phyloP scores from a whole-genome alignment of 345 rosid species.

The Aegle marmelos region DNA sequence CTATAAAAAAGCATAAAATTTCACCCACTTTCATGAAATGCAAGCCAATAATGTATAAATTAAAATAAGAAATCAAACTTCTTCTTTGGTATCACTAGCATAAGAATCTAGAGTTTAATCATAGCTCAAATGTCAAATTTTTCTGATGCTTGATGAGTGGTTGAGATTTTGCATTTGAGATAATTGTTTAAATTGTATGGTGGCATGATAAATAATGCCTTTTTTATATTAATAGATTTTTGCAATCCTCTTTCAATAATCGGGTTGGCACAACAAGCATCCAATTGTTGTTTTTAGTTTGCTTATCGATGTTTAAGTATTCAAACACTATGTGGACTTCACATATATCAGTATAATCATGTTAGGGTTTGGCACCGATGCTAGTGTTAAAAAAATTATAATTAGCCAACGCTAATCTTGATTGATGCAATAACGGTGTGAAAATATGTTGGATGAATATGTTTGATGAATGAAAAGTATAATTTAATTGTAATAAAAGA shows the following conservation, averaged over 20 bases:
- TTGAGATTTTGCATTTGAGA: background rate
- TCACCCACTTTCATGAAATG: slow-evolving; percentile 7
- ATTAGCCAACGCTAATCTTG: too few relatives aligned
- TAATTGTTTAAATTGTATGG: background rate
- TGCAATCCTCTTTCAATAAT: background rate
- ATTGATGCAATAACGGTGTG: too few relatives aligned
- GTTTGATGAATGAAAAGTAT: too few relatives aligned
- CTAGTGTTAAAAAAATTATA: too few relatives aligned
- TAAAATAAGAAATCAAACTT: background rate
- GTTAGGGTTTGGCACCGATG: too few relatives aligned
- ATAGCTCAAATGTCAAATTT: background rate
- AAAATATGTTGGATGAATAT: too few relatives aligned
- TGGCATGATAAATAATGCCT: background rate
- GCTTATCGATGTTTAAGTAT: background rate
- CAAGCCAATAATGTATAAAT: background rate
- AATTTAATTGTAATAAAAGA: too few relatives aligned
- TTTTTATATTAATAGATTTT: background rate
- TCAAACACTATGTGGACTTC: background rate
- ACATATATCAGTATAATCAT: too few relatives aligned
- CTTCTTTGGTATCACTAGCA: background rate
- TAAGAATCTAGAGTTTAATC: background rate
- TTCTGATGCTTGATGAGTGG: background rate
- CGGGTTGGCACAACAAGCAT: background rate
- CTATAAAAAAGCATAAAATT: background rate
- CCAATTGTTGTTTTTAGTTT: background rate